phyloP scores from a whole-genome alignment of 805 yeast genomes.

The Myxozyma udenii region DNA sequence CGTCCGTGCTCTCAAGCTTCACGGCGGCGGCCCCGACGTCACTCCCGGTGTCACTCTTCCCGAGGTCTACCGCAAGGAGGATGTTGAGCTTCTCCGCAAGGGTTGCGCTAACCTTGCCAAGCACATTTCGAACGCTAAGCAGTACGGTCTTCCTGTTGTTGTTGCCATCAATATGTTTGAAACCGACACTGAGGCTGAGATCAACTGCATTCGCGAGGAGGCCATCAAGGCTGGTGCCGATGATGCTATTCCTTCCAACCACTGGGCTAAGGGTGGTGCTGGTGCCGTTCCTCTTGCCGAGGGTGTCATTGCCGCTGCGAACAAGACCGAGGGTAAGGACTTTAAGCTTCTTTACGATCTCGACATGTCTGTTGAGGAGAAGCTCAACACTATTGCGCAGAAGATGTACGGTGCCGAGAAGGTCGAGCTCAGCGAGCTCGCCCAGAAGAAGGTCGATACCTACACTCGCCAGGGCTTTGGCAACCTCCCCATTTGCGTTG shows the following conservation, averaged over 20 bases:
- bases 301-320: slow-evolving; percentile 68
- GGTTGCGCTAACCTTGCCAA: slow-evolving; percentile 89
- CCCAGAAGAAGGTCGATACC: slow-evolving; percentile 72
- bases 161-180: slow-evolving; percentile 90
- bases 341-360: slow-evolving; percentile 68
- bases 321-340: slow-evolving; percentile 44
- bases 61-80: slow-evolving; percentile 72
- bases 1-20: slow-evolving; percentile 91
- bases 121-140: slow-evolving; percentile 81
- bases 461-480: slow-evolving; percentile 87
- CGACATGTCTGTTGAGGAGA: slow-evolving; percentile 68
- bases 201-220: slow-evolving; percentile 71
- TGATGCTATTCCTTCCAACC: slow-evolving; percentile 86
- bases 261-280: slow-evolving; percentile 93
- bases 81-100: slow-evolving; percentile 67
- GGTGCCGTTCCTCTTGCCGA: slow-evolving; percentile 85
- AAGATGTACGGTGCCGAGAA: slow-evolving; percentile 91
- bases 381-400: slow-evolving; percentile 72
- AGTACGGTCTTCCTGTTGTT: slow-evolving; percentile 86
- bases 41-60: slow-evolving; percentile 91
- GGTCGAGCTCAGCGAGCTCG: slow-evolving; percentile 78
- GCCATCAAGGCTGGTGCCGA: slow-evolving; percentile 89
- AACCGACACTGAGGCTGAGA: slow-evolving; percentile 77
- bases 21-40: slow-evolving; percentile 97
- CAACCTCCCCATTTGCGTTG: slow-evolving; percentile 90